These are phyloP conservation scores for Neofusicoccum sp. DNA, from an alignment of 2,329 filamentous ascomycete species.

Conservation along the genomic window DNA sequence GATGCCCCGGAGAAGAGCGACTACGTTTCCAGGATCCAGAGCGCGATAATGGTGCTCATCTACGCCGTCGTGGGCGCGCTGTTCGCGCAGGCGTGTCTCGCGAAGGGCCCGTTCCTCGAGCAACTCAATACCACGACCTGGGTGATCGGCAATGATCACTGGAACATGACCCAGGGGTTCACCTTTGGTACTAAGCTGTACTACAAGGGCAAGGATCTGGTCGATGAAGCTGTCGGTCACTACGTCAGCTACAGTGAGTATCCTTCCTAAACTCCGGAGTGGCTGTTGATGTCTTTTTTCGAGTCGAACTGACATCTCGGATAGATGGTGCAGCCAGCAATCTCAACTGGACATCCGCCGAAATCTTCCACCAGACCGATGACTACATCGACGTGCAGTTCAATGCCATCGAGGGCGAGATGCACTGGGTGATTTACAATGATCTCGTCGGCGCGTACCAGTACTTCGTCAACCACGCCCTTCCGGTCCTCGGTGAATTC, in stretches of 20 bases:
- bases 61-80: not conserved
- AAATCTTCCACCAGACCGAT: slow-evolving; percentile 32
- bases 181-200: slow-evolving; percentile 45
- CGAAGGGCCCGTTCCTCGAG: slow-evolving; percentile 34
- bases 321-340: slow-evolving; percentile 52
- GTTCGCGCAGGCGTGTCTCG: not conserved
- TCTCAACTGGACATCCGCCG: slow-evolving; percentile 52
- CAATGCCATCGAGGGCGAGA: slow-evolving; percentile 50
- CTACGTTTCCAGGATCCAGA: not conserved
- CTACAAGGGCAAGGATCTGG: slow-evolving; percentile 47
- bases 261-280: too few species aligned
- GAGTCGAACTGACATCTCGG: not conserved
- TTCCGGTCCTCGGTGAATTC: slow-evolving; percentile 54
- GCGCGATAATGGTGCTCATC: not conserved
- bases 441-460: slow-evolving; percentile 57
- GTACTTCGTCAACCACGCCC: slow-evolving; percentile 55
- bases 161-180: slow-evolving; percentile 45
- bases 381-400: slow-evolving; percentile 55
- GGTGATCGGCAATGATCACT: slow-evolving; percentile 45
- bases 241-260: slow-evolving; percentile 50
- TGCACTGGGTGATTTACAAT: slow-evolving; percentile 57
- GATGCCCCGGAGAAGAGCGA: not conserved
- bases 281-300: too few species aligned
- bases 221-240: slow-evolving; percentile 45
- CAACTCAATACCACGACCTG: slow-evolving; percentile 38